Base-by-base conservation (phyloP, 148 eudicot genomes). In the Rhododendron williamsianum region DNA sequence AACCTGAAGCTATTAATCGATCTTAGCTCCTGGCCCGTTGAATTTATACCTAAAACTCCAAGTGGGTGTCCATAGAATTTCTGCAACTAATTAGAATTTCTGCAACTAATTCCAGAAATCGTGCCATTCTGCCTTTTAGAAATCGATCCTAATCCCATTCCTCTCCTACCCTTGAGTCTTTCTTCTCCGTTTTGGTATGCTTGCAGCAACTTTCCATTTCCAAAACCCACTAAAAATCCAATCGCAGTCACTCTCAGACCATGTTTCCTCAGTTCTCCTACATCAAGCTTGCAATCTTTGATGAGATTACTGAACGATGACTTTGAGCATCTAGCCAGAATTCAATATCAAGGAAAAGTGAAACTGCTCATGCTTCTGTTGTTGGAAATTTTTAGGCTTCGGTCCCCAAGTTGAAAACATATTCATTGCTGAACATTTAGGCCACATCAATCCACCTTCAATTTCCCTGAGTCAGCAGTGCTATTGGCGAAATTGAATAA, bases 231-330 rank as follows among this genome's bases (percentile, higher is more conserved):
- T n/a, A 48, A 78, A 41, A 78, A 46, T 46, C 7, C 54, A 12
- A 27, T 48, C 5, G 9, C 10, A 23, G 27, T 41, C 27, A 38
- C 27, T 23, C 30, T 12, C 4, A 10, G 30, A 78, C 0, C 35
- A 78, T 45, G 56, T 46, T 48, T 25, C 5, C 56, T 33, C 23
- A 11, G 52, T 48, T 49, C 30, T 80, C 19, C 43, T 3, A 15
- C 65, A n/a, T 46, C 63, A 12, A 25, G 60, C 38, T 48, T 49
- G 65, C 82, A 80, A 80, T 80, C 41, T 80, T 48, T 51, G 82
- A 12, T 27, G 63, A 12, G 63, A 21, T 80, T 60, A 78, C 35
- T 46, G 16, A 19, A 76, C 4, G 36, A 9, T 78, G 81, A 51
- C 63, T 80, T 80, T 49, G 21, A 51, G 19, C 21, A 25, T 27